A percentile compares a stretch with the other conserved stretches of the same genome.
Conservation (phyloP, 495 filamentous ascomycete species). For the Annulohypoxylon moriforme region DNA sequence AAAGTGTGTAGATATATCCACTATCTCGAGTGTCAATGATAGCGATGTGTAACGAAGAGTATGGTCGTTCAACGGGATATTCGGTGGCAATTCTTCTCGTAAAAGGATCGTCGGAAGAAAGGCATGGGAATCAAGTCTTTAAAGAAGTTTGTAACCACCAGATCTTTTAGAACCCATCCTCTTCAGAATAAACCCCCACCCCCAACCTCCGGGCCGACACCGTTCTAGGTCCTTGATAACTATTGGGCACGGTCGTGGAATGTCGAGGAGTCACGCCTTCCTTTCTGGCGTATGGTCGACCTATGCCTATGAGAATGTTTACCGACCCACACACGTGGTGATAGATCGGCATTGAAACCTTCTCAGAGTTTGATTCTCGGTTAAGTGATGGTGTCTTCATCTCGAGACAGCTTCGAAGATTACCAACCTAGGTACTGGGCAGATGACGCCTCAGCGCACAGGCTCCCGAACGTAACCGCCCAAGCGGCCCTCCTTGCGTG, state of each 20-base stretch:
- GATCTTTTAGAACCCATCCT: conserved; percentile 25
- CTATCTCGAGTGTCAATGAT: conserved; percentile 8
- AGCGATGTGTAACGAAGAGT: conserved; percentile 10
- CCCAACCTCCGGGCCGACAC: conserved; percentile 36
- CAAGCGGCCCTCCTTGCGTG: conserved; percentile 25
- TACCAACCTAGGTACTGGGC: conserved; percentile 17
- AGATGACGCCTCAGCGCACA: conserved; percentile 40
- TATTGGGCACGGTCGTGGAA: conserved; percentile 33
- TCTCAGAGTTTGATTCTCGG: conserved; percentile 38
- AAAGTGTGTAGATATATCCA: conserved; percentile 13
- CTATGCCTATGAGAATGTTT: conserved; percentile 41
- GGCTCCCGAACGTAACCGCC: conserved; percentile 40
- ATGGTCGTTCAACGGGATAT: conserved; percentile 14
- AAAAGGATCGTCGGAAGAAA: conserved; percentile 8
- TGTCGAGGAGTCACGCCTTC: conserved; percentile 41
- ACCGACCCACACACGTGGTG: conserved; percentile 45
- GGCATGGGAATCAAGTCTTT: conserved; percentile 35
- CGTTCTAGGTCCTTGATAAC: conserved; percentile 33
- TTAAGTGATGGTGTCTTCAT: conserved; percentile 45
- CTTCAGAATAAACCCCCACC: conserved; percentile 27
- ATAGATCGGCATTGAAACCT: conserved; percentile 45
- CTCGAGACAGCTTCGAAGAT: conserved; percentile 34
- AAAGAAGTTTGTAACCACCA: conserved; percentile 24
- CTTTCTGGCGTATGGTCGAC: conserved; percentile 31
- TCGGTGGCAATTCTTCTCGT: neutral